Evolutionary conservation across 176 grass and related monocot genomes (phyloP).

Genomic region (Carex littledalei): DNA sequence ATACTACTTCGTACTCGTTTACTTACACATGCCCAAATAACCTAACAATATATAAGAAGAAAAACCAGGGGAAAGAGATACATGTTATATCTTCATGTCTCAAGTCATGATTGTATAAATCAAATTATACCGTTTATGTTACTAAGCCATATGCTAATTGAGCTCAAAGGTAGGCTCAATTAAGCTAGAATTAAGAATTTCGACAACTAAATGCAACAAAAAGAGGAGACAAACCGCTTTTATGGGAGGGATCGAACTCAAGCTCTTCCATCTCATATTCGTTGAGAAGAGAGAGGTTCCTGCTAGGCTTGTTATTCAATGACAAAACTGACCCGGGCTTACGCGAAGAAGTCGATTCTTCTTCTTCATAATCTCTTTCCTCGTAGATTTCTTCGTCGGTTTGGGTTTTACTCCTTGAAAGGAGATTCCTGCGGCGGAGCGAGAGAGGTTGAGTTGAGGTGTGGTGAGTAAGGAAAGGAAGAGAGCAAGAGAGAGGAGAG

Average conservation of each 20-base stretch:
- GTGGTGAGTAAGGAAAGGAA: neutral
- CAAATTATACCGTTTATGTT: neutral
- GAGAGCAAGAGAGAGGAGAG: neutral
- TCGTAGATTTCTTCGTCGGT: slow-evolving; percentile 1
- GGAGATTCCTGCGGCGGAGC: neutral
- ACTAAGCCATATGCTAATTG: neutral
- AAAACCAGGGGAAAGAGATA: too few species aligned
- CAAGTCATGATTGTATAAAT: neutral
- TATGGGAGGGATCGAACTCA: slow-evolving; percentile 56
- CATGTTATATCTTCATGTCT: too few species aligned
- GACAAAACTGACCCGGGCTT: slow-evolving; percentile 42
- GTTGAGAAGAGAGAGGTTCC: slow-evolving; percentile 62
- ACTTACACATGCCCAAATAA: too few species aligned
- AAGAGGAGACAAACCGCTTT: slow-evolving; percentile 50
- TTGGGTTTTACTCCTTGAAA: slow-evolving; percentile 15
- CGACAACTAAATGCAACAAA: neutral
- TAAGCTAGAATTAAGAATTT: neutral
- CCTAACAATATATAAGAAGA: too few species aligned
- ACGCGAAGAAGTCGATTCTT: neutral
- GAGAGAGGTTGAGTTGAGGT: neutral
- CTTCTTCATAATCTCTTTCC: slow-evolving; percentile 25
- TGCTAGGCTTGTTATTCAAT: slow-evolving; percentile 76
- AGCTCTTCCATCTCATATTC: slow-evolving; percentile 81
- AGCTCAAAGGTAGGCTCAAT: neutral
- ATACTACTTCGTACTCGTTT: too few species aligned